These are phyloP conservation scores for Paramecium tetraurelia DNA, from an alignment of 73 alveolate genomes.

Conservation along the genomic window DNA sequence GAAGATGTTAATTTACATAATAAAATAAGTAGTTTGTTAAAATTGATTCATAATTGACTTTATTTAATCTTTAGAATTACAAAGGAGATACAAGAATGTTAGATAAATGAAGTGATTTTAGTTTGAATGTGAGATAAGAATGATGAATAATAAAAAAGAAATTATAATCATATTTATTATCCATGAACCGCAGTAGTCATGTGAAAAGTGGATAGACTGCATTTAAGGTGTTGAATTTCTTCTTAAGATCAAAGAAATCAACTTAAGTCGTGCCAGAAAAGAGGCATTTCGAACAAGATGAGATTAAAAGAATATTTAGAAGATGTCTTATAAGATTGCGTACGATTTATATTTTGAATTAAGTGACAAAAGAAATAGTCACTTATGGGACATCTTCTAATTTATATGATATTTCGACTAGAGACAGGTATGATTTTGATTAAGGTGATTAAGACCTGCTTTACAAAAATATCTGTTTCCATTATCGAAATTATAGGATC, in stretches of 20 bases:
- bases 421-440: background rate
- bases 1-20: background rate
- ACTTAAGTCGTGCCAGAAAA: background rate
- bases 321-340: conserved; percentile 6
- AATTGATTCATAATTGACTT: background rate
- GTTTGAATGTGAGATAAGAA: background rate
- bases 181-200: background rate
- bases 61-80: conserved; percentile 53
- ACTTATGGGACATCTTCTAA: conserved; percentile 59
- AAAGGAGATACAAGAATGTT: conserved; percentile 62
- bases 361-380: conserved; percentile 42
- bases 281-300: background rate
- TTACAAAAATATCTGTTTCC: background rate
- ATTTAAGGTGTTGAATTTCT: conserved; percentile 4
- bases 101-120: background rate
- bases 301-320: background rate
- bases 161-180: background rate
- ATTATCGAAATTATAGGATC: background rate
- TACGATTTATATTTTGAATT: background rate
- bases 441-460: background rate
- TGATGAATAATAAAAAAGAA: background rate
- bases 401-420: conserved; percentile 44
- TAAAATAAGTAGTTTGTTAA: background rate
- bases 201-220: background rate
- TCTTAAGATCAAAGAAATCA: background rate